These are phyloP conservation scores for Moelleriella libera DNA, from an alignment of 2,329 filamentous ascomycete species.

Conservation along the genomic window DNA sequence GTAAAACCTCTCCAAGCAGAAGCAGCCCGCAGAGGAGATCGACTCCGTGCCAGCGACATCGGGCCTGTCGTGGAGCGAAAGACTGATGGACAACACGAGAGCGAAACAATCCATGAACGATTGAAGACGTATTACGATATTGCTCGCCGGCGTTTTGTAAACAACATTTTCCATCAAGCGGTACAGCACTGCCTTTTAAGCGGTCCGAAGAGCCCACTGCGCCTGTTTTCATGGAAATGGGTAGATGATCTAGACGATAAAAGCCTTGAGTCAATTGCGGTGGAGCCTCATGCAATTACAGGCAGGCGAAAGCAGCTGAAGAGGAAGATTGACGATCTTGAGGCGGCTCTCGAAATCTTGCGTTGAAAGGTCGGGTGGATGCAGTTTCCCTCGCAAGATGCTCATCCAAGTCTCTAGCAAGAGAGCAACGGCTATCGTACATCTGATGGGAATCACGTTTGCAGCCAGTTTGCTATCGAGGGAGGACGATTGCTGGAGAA, in stretches of 20 bases:
- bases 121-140: slow-evolving; percentile 49
- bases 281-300: not conserved
- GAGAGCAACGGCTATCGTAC: too few species aligned
- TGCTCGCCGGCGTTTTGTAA: slow-evolving; percentile 45
- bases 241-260: not conserved
- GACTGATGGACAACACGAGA: slow-evolving; percentile 17
- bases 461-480: too few species aligned
- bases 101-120: slow-evolving; percentile 44
- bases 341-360: slow-evolving; percentile 2
- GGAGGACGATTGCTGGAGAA: too few species aligned
- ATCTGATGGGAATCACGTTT: too few species aligned
- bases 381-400: too few species aligned
- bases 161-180: slow-evolving; percentile 44
- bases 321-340: slow-evolving; percentile 2
- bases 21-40: not conserved
- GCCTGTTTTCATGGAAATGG: slow-evolving; percentile 1
- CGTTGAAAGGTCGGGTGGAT: not conserved
- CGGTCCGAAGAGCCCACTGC: slow-evolving; percentile 1
- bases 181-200: slow-evolving; percentile 2
- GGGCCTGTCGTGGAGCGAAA: slow-evolving; percentile 8
- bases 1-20: not conserved
- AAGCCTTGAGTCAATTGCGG: not conserved
- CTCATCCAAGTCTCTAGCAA: too few species aligned
- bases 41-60: not conserved
- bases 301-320: not conserved